These are phyloP conservation scores for Botrytis hyacinthi DNA, from an alignment of 2,329 filamentous ascomycete species.

Conservation along the genomic window DNA sequence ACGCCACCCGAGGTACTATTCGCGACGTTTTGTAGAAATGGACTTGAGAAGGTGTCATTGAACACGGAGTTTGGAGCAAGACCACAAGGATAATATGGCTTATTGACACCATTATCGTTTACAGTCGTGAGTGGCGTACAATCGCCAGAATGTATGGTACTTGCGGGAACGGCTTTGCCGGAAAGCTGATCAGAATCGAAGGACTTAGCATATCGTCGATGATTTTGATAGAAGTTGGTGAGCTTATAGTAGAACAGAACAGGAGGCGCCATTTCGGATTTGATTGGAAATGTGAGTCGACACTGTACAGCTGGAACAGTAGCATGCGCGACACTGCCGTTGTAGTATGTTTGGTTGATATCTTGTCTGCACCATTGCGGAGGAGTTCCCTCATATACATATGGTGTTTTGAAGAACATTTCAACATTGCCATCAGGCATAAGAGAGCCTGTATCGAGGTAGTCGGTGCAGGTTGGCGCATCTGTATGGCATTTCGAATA, in stretches of 20 bases:
- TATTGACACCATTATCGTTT: slow-evolving; percentile 47
- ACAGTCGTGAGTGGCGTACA: slow-evolving; percentile 71
- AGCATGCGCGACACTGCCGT: slow-evolving; percentile 27
- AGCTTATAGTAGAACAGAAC: slow-evolving; percentile 94
- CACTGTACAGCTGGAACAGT: slow-evolving; percentile 53
- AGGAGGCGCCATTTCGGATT: slow-evolving; percentile 74
- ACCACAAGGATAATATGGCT: slow-evolving; percentile 90
- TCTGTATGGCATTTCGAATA: slow-evolving; percentile 73
- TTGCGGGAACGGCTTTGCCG: slow-evolving; percentile 61
- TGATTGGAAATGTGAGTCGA: slow-evolving; percentile 74
- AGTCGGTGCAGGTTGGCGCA: slow-evolving; percentile 49
- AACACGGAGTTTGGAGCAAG: slow-evolving; percentile 96
- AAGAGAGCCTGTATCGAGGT: slow-evolving; percentile 47
- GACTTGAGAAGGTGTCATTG: slow-evolving; percentile 81
- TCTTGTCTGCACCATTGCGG: slow-evolving; percentile 32
- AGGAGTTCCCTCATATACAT: slow-evolving; percentile 33
- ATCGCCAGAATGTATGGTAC: slow-evolving; percentile 62
- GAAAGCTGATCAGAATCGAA: slow-evolving; percentile 81
- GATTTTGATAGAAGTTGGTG: slow-evolving; percentile 98
- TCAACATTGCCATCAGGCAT: slow-evolving; percentile 5
- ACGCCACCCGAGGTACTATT: slow-evolving; percentile 39
- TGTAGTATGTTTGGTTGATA: slow-evolving; percentile 44
- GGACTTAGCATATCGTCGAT: slow-evolving; percentile 91
- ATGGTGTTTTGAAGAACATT: slow-evolving; percentile 57
- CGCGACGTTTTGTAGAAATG: slow-evolving; percentile 48